phyloP scores from a whole-genome alignment of 2,329 filamentous ascomycete species.

The Diaporthe aspalathi region DNA sequence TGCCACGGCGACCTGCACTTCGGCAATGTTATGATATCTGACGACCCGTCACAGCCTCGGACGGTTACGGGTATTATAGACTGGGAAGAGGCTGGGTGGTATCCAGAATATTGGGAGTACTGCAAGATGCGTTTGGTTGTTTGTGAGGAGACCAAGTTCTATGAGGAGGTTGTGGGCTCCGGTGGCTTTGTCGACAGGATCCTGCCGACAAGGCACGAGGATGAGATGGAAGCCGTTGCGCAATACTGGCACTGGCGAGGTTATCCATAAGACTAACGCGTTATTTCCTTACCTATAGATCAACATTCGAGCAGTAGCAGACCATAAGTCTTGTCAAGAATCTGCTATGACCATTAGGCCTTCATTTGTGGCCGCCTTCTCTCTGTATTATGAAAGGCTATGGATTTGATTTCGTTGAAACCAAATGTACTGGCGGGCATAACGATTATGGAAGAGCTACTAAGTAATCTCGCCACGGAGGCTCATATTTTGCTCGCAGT shows the following conservation, averaged over 20 bases:
- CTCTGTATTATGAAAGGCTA: too few relatives aligned
- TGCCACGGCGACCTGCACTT: neutral
- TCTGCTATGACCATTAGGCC: too few relatives aligned
- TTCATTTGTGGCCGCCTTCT: too few relatives aligned
- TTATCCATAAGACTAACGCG: neutral
- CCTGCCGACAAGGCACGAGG: neutral
- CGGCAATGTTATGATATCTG: neutral
- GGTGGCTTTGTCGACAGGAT: neutral
- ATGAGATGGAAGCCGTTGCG: neutral
- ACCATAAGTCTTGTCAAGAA: too few relatives aligned
- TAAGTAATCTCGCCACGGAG: slow-evolving; percentile 36
- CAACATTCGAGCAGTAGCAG: too few relatives aligned
- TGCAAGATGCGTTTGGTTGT: neutral
- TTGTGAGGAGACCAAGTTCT: neutral
- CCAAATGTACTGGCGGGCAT: too few relatives aligned
- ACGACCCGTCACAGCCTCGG: neutral
- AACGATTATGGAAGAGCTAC: too few relatives aligned
- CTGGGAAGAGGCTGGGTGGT: slow-evolving; percentile 17
- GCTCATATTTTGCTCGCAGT: slow-evolving; percentile 34
- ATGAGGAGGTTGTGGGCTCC: too few relatives aligned
- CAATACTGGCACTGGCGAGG: neutral
- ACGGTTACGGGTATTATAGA: neutral
- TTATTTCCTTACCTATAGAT: too few relatives aligned
- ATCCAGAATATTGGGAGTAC: neutral
- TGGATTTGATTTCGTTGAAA: too few relatives aligned